These are phyloP conservation scores for Leptodontidium sp. DNA, from an alignment of 2,329 filamentous ascomycete species.

Conservation along the genomic window DNA sequence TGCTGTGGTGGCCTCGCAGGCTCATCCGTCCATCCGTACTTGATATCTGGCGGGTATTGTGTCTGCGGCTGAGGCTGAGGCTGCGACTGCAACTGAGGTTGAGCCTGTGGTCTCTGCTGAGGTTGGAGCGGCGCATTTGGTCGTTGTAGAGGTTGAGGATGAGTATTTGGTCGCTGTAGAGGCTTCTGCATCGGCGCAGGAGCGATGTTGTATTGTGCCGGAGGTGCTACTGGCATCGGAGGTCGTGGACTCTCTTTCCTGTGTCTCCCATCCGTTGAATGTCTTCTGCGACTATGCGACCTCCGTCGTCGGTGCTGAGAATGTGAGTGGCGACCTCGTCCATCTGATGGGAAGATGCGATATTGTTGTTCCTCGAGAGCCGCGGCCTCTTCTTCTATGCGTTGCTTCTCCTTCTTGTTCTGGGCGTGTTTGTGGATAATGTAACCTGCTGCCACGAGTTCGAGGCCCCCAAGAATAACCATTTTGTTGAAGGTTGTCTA, in stretches of 20 bases:
- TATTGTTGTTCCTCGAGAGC: slow-evolving; percentile 40
- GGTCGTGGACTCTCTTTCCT: slow-evolving; percentile 30
- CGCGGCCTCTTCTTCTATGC: slow-evolving; percentile 41
- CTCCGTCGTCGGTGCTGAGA: slow-evolving; percentile 30
- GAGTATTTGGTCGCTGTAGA: neutral
- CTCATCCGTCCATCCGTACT: slow-evolving; percentile 40
- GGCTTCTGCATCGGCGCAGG: slow-evolving; percentile 16
- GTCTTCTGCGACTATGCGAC: slow-evolving; percentile 32
- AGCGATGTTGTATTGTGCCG: slow-evolving; percentile 28
- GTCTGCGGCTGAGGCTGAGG: slow-evolving; percentile 23
- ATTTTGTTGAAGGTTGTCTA: slow-evolving; percentile 50
- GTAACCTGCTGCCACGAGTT: slow-evolving; percentile 45
- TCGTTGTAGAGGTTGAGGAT: slow-evolving; percentile 16
- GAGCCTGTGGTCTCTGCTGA: neutral
- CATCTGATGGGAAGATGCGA: slow-evolving; percentile 33
- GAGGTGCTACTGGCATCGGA: slow-evolving; percentile 19
- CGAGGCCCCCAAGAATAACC: slow-evolving; percentile 56
- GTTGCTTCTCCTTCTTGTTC: slow-evolving; percentile 41
- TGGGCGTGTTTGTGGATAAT: slow-evolving; percentile 44
- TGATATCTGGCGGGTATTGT: slow-evolving; percentile 35
- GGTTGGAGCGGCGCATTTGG: slow-evolving; percentile 17
- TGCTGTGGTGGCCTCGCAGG: slow-evolving; percentile 23
- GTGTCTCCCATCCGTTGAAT: slow-evolving; percentile 33
- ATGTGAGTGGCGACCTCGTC: slow-evolving; percentile 17
- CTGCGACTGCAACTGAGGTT: slow-evolving; percentile 10